phyloP scores from a whole-genome alignment of 1,139 yeast species.

The Protomyces macrosporus region DNA sequence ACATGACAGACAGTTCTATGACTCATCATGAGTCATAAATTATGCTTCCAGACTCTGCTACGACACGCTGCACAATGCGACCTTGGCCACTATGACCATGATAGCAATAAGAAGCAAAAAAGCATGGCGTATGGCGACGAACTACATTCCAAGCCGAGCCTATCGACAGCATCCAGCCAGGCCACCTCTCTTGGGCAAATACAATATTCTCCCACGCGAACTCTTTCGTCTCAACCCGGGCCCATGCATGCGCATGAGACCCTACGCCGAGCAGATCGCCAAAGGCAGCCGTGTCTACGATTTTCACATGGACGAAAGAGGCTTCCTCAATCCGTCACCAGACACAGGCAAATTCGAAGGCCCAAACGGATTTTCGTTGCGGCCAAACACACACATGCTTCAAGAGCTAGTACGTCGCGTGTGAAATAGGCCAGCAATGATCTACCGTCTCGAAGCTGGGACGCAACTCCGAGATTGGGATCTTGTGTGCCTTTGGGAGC shows the following conservation, averaged over 20 bases:
- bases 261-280: neutral
- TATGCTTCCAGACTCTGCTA: too few relatives aligned
- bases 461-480: neutral
- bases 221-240: neutral
- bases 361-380: neutral
- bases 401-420: neutral
- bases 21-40: too few relatives aligned
- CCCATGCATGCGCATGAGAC: neutral
- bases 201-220: neutral
- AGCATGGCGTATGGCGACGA: too few relatives aligned
- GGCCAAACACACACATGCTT: neutral
- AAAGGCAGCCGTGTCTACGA: neutral
- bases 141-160: too few relatives aligned
- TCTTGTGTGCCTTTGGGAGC: neutral
- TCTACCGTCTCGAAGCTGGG: neutral
- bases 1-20: too few relatives aligned
- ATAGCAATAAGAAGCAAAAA: too few relatives aligned
- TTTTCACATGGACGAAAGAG: neutral
- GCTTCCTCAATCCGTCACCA: neutral
- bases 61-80: too few relatives aligned
- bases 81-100: too few relatives aligned
- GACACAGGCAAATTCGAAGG: neutral
- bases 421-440: neutral
- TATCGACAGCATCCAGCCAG: too few relatives aligned
- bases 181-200: neutral